A percentile compares a stretch with the other conserved stretches of the same genome.
Evolutionary conservation across 2,329 filamentous ascomycete species (phyloP).

Genomic region (Teratosphaeria gauchensis): DNA sequence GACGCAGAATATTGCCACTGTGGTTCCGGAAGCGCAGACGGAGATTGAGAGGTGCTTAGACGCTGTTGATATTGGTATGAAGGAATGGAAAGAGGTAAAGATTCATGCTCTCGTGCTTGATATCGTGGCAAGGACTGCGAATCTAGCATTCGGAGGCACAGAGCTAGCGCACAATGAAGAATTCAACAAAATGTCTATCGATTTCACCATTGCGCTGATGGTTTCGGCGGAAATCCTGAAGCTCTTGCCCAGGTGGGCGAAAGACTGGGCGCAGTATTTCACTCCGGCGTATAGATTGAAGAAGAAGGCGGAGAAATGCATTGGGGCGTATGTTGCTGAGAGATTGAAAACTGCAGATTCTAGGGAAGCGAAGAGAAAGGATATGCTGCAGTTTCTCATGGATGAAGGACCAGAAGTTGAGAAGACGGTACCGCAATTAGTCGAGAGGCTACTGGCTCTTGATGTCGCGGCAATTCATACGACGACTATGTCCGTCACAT

Average conservation of each 20-base stretch:
- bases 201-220: constrained; percentile 3
- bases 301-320: neutral
- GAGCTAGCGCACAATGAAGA: neutral
- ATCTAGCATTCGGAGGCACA: neutral
- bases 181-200: neutral
- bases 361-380: constrained; percentile 5
- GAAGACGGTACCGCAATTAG: neutral
- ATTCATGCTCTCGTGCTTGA: neutral
- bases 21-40: neutral
- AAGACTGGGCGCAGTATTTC: neutral
- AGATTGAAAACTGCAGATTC: neutral
- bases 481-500: neutral
- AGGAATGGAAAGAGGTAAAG: constrained; percentile 1
- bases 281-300: constrained; percentile 1
- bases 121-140: neutral
- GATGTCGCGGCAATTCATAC: constrained; percentile 1
- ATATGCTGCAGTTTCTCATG: constrained; percentile 7
- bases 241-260: neutral
- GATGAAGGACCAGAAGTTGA: neutral
- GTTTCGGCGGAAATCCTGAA: neutral
- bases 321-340: neutral
- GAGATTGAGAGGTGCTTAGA: neutral
- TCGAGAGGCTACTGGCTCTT: neutral
- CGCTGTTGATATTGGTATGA: neutral
- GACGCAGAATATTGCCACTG: neutral